Evolutionary conservation across 257 asterid species (phyloP), one percentile per base, ranked within the genome.

Genomic region (Fraxinus quadrangulata): DNA sequence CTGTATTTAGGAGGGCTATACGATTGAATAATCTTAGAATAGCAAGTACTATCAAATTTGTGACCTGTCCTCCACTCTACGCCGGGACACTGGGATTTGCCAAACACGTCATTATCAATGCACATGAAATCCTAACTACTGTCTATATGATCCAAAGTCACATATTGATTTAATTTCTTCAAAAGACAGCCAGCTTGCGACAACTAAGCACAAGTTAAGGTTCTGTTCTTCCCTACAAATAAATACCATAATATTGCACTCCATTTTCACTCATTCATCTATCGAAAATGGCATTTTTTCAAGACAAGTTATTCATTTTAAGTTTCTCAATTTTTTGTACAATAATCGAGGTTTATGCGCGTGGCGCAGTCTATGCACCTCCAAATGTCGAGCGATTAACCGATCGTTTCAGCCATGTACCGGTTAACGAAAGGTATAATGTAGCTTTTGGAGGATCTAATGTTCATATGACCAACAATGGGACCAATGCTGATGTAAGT

Each of bases 131-230:
- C 83, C 78, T 36, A 82, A 78, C 84, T 76, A 78, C 70, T 84
- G 84, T 77, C 85, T 77, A 75, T 70, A 47, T 42, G 6, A 73
- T 51, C 79, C 34, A 74, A 73, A 78, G 87, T 81, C 85, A 80
- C 36, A 61, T 59, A 81, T 67, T 80, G 59, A 79, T 40, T 80
- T 78, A 37, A 83, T 84, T 83, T 84, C 73, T 67, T n/a, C 39
- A 61, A 65, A 45, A 73, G 86, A 76, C 79, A 83, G 78, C 86
- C 91, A 93, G 96, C 97, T 93, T 86, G 96, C 90, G 77, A 87
- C 94, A 91, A 88, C 97, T 91, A 86, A 86, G 90, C 94, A 81
- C 73, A 79, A 30, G 67, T 40, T 40, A 61, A 78, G 78, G 65
- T 39, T 76, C 31, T 36, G 45, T 66, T 81, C 66, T 51, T n/a